Evolutionary conservation across 1,284 basidiomycete species (phyloP), one percentile per base, ranked within the genome.

Genomic region (Sporisorium graminicola): DNA sequence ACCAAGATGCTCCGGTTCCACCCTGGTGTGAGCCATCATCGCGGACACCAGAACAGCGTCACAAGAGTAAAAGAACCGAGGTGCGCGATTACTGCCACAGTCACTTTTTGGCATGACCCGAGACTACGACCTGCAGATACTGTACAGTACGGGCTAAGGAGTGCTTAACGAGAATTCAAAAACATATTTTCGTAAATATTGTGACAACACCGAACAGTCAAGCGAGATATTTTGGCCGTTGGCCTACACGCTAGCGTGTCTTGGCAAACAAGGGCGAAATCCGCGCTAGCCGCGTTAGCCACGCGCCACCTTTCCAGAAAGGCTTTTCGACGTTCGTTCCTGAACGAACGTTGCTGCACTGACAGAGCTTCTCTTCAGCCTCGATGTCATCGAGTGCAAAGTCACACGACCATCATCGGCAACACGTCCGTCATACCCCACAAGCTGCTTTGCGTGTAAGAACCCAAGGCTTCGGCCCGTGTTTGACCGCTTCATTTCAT

Each of bases 401-500:
- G 47, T 49, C 47, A 49, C 27, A 49, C 47, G 47, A 49, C 47
- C 18, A n/a, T 20, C 24, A 14, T 2, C 24, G 18, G 9, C 5
- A 20, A 16, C 2, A 40, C 18, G 24, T 47, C 20, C 8, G 51
- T 40, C 35, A 37, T 26, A 26, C 24, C 29, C 22, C 54, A n/a
- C 31, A 31, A 22, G 42, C 27, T 9, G 40, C 40, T 40, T 40
- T 40, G 37, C 18, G 8, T 13, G 3, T 3, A 37, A 14, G 35
- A 7, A 37, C 35, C 10, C 35, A 37, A 37, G 12, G 13, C 20
- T 18, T 2, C n/a, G 13, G n/a, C 2, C 50, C 10, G 29, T 33
- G 49, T 55, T 68, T 18, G 57, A 64, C 40, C 93, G 86, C 87
- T 94, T 94, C 86, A 94, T 27, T 40, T n/a, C 9, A 8, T n/a